A percentile compares a stretch with the other conserved stretches of the same genome.
phyloP scores from a whole-genome alignment of 352 stramenopile species.

The Pythium brachiatum region DNA sequence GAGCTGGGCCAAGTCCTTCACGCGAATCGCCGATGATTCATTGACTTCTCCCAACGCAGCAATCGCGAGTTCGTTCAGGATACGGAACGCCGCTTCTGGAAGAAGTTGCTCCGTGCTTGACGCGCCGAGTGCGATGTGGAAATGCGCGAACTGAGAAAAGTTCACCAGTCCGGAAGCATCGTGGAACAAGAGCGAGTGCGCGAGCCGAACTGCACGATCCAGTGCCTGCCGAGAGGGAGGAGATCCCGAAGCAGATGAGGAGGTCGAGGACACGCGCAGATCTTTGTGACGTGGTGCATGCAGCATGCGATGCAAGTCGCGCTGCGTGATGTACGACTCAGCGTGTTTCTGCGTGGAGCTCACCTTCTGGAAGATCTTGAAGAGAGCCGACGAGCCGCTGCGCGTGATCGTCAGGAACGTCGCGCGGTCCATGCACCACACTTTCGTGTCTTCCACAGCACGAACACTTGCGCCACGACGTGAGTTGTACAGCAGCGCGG shows the following conservation, averaged over 20 bases:
- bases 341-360: conserved; percentile 35
- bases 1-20: conserved; percentile 43
- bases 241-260: neutral
- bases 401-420: conserved; percentile 84
- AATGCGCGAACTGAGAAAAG: conserved; percentile 88
- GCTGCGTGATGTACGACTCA: conserved; percentile 61
- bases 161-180: conserved; percentile 74
- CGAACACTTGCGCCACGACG: conserved; percentile 91
- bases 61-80: conserved; percentile 51
- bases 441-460: conserved; percentile 81
- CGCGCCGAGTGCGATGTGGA: conserved; percentile 75
- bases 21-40: conserved; percentile 41
- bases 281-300: conserved; percentile 20
- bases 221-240: conserved; percentile 26
- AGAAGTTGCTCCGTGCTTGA: conserved; percentile 73
- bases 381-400: conserved; percentile 70
- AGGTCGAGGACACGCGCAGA: conserved; percentile 2
- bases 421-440: conserved; percentile 92
- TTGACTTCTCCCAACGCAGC: neutral
- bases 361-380: conserved; percentile 73
- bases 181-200: conserved; percentile 67
- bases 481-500: conserved; percentile 96
- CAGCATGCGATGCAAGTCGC: conserved; percentile 61
- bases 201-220: conserved; percentile 59
- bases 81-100: conserved; percentile 72